Evolutionary conservation across 78 protist species (phyloP).

Genomic region (Dictyostelium discoideum): DNA sequence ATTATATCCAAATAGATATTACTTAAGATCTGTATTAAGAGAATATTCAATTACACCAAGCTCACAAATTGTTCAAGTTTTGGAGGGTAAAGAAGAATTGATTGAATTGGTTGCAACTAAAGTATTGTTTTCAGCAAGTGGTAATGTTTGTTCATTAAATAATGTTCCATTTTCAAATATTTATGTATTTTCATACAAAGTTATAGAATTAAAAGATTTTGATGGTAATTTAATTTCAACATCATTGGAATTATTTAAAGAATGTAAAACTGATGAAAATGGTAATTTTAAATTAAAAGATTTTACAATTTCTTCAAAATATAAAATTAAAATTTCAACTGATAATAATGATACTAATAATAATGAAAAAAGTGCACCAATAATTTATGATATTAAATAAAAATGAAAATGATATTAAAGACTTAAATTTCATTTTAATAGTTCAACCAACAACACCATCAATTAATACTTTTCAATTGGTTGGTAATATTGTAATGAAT

Average conservation of each 20-base stretch:
- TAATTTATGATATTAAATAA: neutral
- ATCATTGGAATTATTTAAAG: neutral
- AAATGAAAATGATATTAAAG: neutral
- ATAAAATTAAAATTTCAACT: neutral
- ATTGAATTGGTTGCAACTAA: neutral
- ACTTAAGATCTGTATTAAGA: neutral
- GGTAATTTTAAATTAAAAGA: neutral
- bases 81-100: neutral
- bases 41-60: neutral
- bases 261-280: neutral
- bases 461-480: neutral
- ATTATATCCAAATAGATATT: neutral
- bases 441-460: neutral
- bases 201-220: neutral
- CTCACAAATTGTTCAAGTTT: neutral
- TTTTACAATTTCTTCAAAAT: neutral
- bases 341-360: neutral
- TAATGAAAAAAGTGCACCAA: neutral
- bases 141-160: neutral
- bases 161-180: neutral
- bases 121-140: neutral
- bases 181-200: neutral
- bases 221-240: neutral
- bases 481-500: neutral
- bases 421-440: neutral